Evolutionary conservation across 1,284 basidiomycete species (phyloP), one percentile per base, ranked within the genome.

Genomic region (Ceratobasidium sp.): DNA sequence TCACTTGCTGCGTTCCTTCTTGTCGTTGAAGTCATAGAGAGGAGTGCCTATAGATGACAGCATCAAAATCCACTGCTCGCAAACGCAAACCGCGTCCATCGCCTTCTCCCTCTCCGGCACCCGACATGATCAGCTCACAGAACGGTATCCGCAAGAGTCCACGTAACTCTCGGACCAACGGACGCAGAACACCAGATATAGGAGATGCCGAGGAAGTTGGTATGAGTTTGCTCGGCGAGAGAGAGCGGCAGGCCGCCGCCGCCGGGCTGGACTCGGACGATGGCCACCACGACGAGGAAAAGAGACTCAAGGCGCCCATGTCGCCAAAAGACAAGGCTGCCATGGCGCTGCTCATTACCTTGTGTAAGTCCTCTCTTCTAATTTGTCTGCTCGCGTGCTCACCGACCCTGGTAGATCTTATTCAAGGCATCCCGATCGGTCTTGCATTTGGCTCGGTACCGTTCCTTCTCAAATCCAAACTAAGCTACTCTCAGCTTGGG

Each of bases 401-500:
- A 70, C 69, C 32, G 69, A 29, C 35, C 25, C n/a, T 53, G 53
- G 35, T 71, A 93, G 91, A 94, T 79, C 83, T 96, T 47, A 89
- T 99, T 38, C 96, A 99, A 81, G 96, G 96, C 70, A 90, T 99
- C 73, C 97, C 96, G 47, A 93, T 99, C 77, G 85, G 95, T 79
- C 72, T 77, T 8, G 81, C 80, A 15, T 70, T 72, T 68, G 97
- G 96, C 72, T 98, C 96, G 34, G 88, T 99, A 35, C 97, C 43
- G 31, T 98, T 98, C 84, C 86, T 99, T 78, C 86, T 99, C 70
- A 91, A 93, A 80, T 90, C 97, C 74, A 91, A 96, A 78, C 80
- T 99, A 70, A 96, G 94, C 49, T 99, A 99, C 82, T 96, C 94
- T 34, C 94, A 98, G 79, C 87, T 99, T 67, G 97, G 92, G 70